Evolutionary conservation across 192 early-diverging fungal species (phyloP), one percentile per base, ranked within the genome.

Genomic region (Gonapodya prolifera): DNA sequence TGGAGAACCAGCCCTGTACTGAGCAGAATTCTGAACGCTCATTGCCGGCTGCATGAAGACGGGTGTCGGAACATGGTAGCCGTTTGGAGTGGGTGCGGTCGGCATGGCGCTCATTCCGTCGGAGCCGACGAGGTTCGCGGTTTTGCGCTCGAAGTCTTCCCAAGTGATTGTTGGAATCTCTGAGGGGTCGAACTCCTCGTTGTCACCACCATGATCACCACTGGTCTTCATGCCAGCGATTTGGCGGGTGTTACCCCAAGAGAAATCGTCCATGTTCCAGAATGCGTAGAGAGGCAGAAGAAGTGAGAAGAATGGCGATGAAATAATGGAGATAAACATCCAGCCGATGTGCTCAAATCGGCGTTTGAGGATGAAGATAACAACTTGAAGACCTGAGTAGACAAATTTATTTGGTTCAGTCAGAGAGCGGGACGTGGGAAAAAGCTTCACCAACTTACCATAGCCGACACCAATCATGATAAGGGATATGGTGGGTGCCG

Each of bases 261-360:
- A 96, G 81, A 99, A 99, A 81, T 99, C 95, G 81, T 99, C 97
- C 83, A 98, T 96, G 86, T 96, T 95, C 97, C 97, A 99, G 89
- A 97, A 99, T 30, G 97, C 86, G 83, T 99, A 99, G 45, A 98
- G 79, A 0, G 96, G 96, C 69, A 98, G 89, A 30, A 93, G 92
- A 79, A 94, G 93, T 16, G 91, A 93, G 82, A 96, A 98, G 28
- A 96, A 84, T 16, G 95, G 95, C 77, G 96, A 92, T 18, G 95
- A 95, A 34, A 95, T 75, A 61, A 98, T 91, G 78, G 92, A 94
- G 36, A 98, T 92, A 78, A 99, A 90, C 96, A 99, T 97, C 96
- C 96, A 98, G 69, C 76, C 76, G 2, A 76, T 70, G 76, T 93
- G 92, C 82, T 94, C 91, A 91, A 92, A 94, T 83, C 96, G 92